Conservation (phyloP, 148 eudicot genomes). For the Bassia scoparia region DNA sequence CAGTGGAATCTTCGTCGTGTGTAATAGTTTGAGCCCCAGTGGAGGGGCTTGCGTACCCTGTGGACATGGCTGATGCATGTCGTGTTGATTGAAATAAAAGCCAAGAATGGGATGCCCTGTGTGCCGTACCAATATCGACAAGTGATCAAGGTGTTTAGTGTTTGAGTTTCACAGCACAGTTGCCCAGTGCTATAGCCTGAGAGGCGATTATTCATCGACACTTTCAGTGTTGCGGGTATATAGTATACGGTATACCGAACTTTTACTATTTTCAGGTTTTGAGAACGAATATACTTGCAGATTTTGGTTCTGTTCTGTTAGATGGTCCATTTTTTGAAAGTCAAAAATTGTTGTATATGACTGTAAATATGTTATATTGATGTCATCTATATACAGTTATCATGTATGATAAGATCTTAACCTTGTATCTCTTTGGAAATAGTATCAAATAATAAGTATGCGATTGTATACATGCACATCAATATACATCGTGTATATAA, state of each 20-base stretch:
- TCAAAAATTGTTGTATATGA: neutral
- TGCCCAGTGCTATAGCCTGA: neutral
- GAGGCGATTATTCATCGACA: neutral
- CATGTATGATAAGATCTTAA: too few relatives aligned
- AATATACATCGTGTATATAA: too few relatives aligned
- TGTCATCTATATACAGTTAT: too few relatives aligned
- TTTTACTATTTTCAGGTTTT: neutral
- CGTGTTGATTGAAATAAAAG: slow-evolving; percentile 76
- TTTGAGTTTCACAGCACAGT: slow-evolving; percentile 28
- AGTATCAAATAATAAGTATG: too few relatives aligned
- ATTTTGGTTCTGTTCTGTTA: neutral
- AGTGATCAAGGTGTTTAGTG: slow-evolving; percentile 70
- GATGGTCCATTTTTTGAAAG: neutral
- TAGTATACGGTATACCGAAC: neutral
- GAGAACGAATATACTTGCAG: neutral
- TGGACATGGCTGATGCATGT: slow-evolving; percentile 97
- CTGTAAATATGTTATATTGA: neutral
- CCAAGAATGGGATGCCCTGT: slow-evolving; percentile 91
- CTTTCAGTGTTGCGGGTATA: neutral
- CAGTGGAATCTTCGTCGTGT: slow-evolving; percentile 60
- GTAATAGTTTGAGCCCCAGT: slow-evolving; percentile 85
- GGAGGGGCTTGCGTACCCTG: slow-evolving; percentile 94
- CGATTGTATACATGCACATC: too few relatives aligned
- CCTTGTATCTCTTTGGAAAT: too few relatives aligned
- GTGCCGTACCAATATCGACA: slow-evolving; percentile 81